phyloP scores from a whole-genome alignment of 1,284 basidiomycete genomes.

The Leccinum proliferum region DNA sequence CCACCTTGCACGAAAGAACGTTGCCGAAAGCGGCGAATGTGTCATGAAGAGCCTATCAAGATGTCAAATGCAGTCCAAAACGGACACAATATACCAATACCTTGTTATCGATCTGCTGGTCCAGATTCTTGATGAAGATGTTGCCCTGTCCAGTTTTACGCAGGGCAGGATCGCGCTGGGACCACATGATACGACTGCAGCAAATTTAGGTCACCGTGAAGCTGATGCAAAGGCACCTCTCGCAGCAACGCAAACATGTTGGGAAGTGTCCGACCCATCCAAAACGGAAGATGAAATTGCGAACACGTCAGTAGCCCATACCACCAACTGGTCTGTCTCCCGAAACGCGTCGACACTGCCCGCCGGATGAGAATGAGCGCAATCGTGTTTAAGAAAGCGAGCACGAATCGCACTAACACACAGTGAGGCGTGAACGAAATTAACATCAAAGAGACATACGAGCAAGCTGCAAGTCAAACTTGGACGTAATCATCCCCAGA shows the following conservation, averaged over 20 bases:
- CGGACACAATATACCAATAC: slow-evolving; percentile 31
- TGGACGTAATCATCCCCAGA: slow-evolving; percentile 43
- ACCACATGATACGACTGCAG: slow-evolving; percentile 98
- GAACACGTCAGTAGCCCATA: slow-evolving; percentile 68
- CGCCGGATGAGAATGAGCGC: slow-evolving; percentile 62
- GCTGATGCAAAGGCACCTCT: not conserved
- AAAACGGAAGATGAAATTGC: slow-evolving; percentile 93
- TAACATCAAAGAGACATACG: slow-evolving; percentile 36
- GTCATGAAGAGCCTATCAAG: slow-evolving; percentile 86
- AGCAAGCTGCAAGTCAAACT: slow-evolving; percentile 58
- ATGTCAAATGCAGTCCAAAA: slow-evolving; percentile 5
- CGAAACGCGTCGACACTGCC: slow-evolving; percentile 60
- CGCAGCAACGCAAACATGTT: slow-evolving; percentile 87
- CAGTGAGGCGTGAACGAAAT: not conserved
- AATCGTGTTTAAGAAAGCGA: slow-evolving; percentile 65
- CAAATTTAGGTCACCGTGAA: slow-evolving; percentile 2
- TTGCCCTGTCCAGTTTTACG: slow-evolving; percentile 99
- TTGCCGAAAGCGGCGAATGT: slow-evolving; percentile 99
- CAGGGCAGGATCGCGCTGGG: slow-evolving; percentile 98
- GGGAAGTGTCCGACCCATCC: slow-evolving; percentile 88
- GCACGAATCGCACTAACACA: slow-evolving; percentile 63
- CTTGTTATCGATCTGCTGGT: slow-evolving; percentile 99
- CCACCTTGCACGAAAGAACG: slow-evolving; percentile 99
- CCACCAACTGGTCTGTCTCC: slow-evolving; percentile 48
- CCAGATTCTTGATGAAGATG: slow-evolving; percentile 99